phyloP scores from a whole-genome alignment of 306 rosid genomes.

The Benincasa hispida region DNA sequence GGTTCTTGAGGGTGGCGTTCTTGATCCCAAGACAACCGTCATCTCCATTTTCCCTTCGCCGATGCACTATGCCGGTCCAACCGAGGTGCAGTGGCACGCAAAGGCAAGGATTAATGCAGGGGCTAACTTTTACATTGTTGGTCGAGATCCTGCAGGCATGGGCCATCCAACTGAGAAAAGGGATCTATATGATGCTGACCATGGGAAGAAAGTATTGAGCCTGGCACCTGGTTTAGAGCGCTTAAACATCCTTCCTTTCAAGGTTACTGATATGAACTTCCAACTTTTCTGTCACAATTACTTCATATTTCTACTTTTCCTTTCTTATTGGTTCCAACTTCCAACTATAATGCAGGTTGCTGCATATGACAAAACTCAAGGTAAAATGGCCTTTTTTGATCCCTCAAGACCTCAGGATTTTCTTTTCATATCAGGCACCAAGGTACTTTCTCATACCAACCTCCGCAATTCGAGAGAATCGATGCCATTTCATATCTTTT shows the following conservation, averaged over 20 bases:
- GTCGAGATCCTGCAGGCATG: conserved; percentile 99
- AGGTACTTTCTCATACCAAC: conserved; percentile 32
- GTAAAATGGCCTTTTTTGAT: conserved; percentile 94
- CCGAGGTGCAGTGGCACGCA: conserved; percentile 99
- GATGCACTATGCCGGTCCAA: conserved; percentile 96
- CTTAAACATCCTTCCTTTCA: conserved; percentile 88
- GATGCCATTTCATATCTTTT: background rate
- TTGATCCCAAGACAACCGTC: conserved; percentile 94
- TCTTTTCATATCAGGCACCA: conserved; percentile 91
- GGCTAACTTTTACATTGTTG: conserved; percentile 90
- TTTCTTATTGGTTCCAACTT: background rate
- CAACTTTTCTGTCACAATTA: conserved; percentile 2
- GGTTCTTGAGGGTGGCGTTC: conserved; percentile 99
- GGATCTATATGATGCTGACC: conserved; percentile 91
- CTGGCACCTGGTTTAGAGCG: conserved; percentile 96
- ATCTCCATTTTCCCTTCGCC: conserved; percentile 95
- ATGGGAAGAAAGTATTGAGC: conserved; percentile 90
- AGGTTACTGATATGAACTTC: conserved; percentile 24
- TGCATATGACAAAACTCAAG: conserved; percentile 88
- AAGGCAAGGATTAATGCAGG: conserved; percentile 98
- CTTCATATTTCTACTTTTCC: background rate
- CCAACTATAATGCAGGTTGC: conserved; percentile 48
- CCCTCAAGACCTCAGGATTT: conserved; percentile 88
- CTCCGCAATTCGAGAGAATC: background rate
- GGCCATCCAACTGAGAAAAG: conserved; percentile 78